Base-by-base conservation (phyloP, 345 rosid species). In the Lenwebbia sp. region DNA sequence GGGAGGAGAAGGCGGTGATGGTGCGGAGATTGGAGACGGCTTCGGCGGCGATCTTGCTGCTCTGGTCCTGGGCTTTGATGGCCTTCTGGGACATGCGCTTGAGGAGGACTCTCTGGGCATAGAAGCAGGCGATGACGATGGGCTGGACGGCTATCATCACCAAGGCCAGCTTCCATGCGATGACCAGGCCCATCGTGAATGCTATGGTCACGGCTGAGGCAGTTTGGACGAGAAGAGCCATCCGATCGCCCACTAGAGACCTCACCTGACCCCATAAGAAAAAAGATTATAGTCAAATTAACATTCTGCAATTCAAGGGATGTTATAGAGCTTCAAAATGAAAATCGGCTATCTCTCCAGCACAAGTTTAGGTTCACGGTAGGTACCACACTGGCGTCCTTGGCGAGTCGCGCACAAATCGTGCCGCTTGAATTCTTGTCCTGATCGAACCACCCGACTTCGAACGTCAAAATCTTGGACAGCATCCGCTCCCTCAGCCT, bases 381-480 rank as follows among this genome's bases (percentile, higher is more conserved):
- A 83, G 93, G 23, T 90, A 95, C 96, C 93, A 91, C 91, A 76
- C 88, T 91, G 47, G 97, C 96, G 89, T 95, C 96, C 89, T 92
- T 93, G 70, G 95, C 92, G 4, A 95, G 93, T 82, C 95, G 88
- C 50, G 95, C 88, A 87, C 95, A 94, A 85, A 95, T 84, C 1
- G 97, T 90, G 13, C 95, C 97, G n/a, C 95, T 94, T 0, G 96
- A 92, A 84, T 94, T 95, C 88, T 93, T 94, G 53, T 93, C 94
- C 82, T 87, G 89, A 85, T 94, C 95, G 51, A 94, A 95, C 98
- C 97, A 95, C 3, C 96, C 94, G 52, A 95, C 90, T 88, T 94
- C 97, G 44, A 94, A 95, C 7, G 95, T 94, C 62, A 95, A 85
- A 10, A 94, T 87, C 90, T 93, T 95, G 12, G 95, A 92, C 55